phyloP scores from a whole-genome alignment of 2,329 filamentous ascomycete genomes.

The Diaporthe sp. region DNA sequence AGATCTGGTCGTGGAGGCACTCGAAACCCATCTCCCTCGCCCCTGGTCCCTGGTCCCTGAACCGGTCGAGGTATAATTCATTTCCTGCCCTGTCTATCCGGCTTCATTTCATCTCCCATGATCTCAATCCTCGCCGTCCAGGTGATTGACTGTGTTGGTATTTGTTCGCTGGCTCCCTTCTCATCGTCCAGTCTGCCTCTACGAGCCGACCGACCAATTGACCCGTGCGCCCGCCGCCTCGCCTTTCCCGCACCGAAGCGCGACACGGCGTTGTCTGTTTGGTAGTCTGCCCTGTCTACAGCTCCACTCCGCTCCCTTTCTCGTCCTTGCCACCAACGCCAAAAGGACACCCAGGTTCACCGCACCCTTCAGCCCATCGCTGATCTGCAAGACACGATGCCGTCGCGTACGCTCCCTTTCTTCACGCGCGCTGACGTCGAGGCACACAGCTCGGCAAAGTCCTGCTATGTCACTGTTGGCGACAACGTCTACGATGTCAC shows the following conservation, averaged over 20 bases:
- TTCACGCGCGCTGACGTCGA: constrained; percentile 86
- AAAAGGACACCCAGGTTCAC: constrained; percentile 13
- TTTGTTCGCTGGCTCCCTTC: background rate
- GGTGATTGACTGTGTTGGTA: background rate
- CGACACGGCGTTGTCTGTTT: constrained; percentile 31
- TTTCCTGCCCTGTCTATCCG: constrained; percentile 26
- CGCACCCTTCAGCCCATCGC: constrained; percentile 12
- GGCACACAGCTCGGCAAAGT: constrained; percentile 82
- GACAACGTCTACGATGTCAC: constrained; percentile 96
- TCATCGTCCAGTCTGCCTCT: background rate
- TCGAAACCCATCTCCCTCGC: constrained; percentile 22
- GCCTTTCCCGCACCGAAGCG: constrained; percentile 15
- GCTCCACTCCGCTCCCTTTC: constrained; percentile 14
- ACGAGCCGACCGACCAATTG: constrained; percentile 1
- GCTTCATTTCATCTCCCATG: constrained; percentile 12
- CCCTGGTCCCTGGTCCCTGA: constrained; percentile 15
- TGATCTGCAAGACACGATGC: constrained; percentile 67
- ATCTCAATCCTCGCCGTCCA: background rate
- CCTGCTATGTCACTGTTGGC: constrained; percentile 93
- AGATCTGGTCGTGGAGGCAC: background rate
- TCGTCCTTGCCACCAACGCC: background rate
- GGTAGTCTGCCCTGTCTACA: background rate
- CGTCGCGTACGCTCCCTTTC: constrained; percentile 84
- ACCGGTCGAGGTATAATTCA: constrained; percentile 15
- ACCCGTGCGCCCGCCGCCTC: constrained; percentile 31